Evolutionary conservation across 2,329 filamentous ascomycete species (phyloP), one percentile per base, ranked within the genome.

Genomic region (Xylaria sp.): DNA sequence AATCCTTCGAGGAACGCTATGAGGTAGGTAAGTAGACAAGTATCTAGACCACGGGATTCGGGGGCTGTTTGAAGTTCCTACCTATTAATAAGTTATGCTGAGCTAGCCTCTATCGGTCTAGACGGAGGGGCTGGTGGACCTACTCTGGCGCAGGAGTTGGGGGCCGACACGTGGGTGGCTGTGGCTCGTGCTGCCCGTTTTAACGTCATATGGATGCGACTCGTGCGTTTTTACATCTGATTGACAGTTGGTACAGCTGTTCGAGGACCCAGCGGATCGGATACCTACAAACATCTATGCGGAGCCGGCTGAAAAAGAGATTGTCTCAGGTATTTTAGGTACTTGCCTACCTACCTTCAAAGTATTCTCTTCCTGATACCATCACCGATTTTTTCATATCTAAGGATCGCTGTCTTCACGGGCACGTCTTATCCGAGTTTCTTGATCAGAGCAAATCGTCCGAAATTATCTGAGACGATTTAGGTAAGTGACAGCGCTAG

Each of bases 61-160:
- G 69, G 69, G 69, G 60, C 63, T 27, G 69, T 71, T 71, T 69
- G 66, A 51, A 51, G 64, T 61, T 70, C 39, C n/a, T 48, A 24
- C 51, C 53, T 55, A 69, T 69, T 69, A 69, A 69, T 69, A 69
- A 66, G 27, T 50, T 45, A 47, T 21, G n/a, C 4, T 24, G 47
- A 51, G 55, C 57, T 54, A 57, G 64, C 27, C 57, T 59, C 17
- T 54, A n/a, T 47, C 4, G 11, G n/a, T 4, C 24, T 11, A 34
- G 30, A 57, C 48, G 39, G 42, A 32, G 30, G 47, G 53, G 58
- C 21, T 24, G 30, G 48, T 47, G 45, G 19, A 19, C 14, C 24
- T 45, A 4, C 4, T 54, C 21, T 32, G 60, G 48, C 24, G 39
- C 12, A 60, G 56, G 45, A 54, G 21, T 42, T 24, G 53, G 59